A percentile compares a stretch with the other conserved stretches of the same genome.
phyloP scores from a whole-genome alignment of 148 eudicot species.

The Vaccinium myrtillus region DNA sequence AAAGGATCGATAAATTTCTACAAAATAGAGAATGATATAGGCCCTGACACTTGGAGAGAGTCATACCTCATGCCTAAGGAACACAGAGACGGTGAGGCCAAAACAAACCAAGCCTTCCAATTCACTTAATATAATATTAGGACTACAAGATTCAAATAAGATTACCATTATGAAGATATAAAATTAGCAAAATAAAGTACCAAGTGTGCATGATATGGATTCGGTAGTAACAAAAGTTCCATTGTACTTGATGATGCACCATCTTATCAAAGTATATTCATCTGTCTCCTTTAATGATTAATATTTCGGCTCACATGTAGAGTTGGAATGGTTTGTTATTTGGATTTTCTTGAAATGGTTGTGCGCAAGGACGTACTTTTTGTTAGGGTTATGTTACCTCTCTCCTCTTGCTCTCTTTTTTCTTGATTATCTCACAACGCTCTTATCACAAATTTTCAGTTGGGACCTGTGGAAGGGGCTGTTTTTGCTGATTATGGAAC shows the following conservation, averaged over 20 bases:
- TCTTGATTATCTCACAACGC: not conserved
- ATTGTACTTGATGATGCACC: not conserved
- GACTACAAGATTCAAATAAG: not conserved
- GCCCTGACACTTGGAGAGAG: not conserved
- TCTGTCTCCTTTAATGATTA: not conserved
- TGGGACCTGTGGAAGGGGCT: constrained; percentile 89
- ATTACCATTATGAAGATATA: not conserved
- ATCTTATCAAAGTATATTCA: not conserved
- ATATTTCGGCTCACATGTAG: not conserved
- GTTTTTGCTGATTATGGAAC: constrained; percentile 93
- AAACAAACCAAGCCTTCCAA: not conserved
- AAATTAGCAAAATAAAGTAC: not conserved
- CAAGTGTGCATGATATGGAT: not conserved
- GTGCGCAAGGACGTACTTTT: not conserved
- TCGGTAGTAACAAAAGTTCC: not conserved
- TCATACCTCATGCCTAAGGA: not conserved
- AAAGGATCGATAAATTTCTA: not conserved
- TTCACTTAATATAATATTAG: not conserved
- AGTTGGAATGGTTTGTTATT: not conserved
- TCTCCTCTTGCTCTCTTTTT: not conserved
- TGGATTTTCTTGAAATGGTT: not conserved
- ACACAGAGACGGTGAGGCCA: not conserved
- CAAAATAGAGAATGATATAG: not conserved
- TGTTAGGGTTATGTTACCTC: not conserved
- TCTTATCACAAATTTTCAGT: constrained; percentile 40